These are phyloP conservation scores for Calocybe gangraenosa DNA, from an alignment of 768 basidiomycete species.

Conservation along the genomic window DNA sequence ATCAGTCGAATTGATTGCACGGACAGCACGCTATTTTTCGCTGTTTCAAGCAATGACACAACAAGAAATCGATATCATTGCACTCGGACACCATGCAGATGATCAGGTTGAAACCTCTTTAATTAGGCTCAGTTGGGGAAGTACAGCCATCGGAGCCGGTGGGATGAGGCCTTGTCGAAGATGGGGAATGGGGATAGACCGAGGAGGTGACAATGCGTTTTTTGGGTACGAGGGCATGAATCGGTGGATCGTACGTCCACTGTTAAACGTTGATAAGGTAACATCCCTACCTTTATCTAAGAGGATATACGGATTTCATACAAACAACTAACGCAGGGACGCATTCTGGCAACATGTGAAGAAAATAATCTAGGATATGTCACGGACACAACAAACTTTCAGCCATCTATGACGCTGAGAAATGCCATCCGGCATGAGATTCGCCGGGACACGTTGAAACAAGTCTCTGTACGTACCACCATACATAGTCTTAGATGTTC, in stretches of 20 bases:
- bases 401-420: constrained; percentile 65
- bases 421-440: constrained; percentile 66
- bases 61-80: constrained; percentile 37
- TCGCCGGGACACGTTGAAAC: constrained; percentile 7
- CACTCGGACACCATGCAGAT: constrained; percentile 75
- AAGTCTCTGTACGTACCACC: constrained; percentile 17
- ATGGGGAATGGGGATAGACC: constrained; percentile 70
- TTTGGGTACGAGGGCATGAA: constrained; percentile 55
- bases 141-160: constrained; percentile 50
- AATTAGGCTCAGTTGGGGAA: constrained; percentile 61
- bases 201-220: constrained; percentile 26
- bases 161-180: constrained; percentile 68
- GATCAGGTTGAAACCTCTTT: constrained; percentile 83
- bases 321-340: constrained; percentile 43
- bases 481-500: neutral
- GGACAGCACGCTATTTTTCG: constrained; percentile 52
- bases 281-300: neutral
- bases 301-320: neutral
- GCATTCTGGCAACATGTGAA: constrained; percentile 77
- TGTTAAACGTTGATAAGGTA: constrained; percentile 70
- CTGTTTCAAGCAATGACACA: constrained; percentile 36
- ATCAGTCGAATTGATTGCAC: constrained; percentile 52
- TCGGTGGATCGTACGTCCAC: constrained; percentile 68
- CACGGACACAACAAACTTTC: constrained; percentile 68
- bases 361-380: constrained; percentile 57